phyloP scores from a whole-genome alignment of 2,329 filamentous ascomycete genomes.

The Chrysosporium queenslandicum region DNA sequence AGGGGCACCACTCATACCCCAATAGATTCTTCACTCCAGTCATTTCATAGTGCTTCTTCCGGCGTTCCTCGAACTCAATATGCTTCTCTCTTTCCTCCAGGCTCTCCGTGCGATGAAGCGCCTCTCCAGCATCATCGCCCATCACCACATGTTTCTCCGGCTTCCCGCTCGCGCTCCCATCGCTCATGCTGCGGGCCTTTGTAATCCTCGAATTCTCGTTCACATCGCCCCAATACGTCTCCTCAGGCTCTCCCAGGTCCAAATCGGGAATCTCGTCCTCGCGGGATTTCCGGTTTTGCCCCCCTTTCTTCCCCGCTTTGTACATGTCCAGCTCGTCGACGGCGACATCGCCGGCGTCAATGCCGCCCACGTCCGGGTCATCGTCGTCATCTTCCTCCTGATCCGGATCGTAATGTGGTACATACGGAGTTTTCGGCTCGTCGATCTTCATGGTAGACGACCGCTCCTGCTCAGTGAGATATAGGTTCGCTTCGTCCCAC shows the following conservation, averaged over 20 bases:
- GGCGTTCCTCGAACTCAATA: constrained; percentile 74
- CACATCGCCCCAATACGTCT: constrained; percentile 35
- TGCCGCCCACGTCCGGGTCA: constrained; percentile 25
- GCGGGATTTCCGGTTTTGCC: constrained; percentile 21
- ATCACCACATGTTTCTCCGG: constrained; percentile 73
- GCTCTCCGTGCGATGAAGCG: constrained; percentile 43
- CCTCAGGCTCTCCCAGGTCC: constrained; percentile 86
- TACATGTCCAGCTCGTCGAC: constrained; percentile 57
- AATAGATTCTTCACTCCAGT: constrained; percentile 80
- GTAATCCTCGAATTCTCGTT: constrained; percentile 38
- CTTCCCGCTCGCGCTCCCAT: constrained; percentile 29
- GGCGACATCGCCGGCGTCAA: constrained; percentile 61
- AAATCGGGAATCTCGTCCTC: constrained; percentile 84
- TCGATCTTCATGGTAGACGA: constrained; percentile 97
- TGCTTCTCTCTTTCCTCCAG: constrained; percentile 82
- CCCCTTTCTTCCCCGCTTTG: constrained; percentile 28
- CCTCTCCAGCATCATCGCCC: constrained; percentile 38
- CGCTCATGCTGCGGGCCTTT: constrained; percentile 34
- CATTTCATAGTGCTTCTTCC: constrained; percentile 99
- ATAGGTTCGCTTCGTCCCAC: constrained; percentile 98
- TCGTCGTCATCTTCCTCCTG: constrained; percentile 69
- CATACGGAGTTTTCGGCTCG: constrained; percentile 96
- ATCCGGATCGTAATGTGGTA: constrained; percentile 76
- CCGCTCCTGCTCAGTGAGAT: constrained; percentile 92
- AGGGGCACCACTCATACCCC: constrained; percentile 46